These are phyloP conservation scores for Fragaria iinumae DNA, from an alignment of 306 rosid species.

Conservation along the genomic window DNA sequence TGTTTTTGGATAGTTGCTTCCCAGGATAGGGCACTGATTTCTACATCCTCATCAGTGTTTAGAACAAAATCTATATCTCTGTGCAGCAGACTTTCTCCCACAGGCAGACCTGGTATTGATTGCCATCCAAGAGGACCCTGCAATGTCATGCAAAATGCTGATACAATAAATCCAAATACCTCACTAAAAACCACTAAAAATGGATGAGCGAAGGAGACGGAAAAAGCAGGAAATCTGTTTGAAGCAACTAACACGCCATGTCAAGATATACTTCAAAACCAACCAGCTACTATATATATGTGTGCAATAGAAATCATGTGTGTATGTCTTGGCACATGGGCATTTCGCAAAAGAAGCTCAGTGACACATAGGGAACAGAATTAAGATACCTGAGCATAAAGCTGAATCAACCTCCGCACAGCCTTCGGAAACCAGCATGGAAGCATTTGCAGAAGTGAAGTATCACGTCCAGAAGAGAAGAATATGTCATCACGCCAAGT, in stretches of 20 bases:
- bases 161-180: slow-evolving; percentile 6
- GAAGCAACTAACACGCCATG: slow-evolving; percentile 1
- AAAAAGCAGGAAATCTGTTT: not conserved
- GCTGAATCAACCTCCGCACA: slow-evolving; percentile 76
- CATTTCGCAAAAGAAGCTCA: not conserved
- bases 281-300: not conserved
- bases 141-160: slow-evolving; percentile 38
- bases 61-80: slow-evolving; percentile 67
- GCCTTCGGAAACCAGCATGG: slow-evolving; percentile 96
- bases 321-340: not conserved
- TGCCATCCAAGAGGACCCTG: slow-evolving; percentile 99
- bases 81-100: slow-evolving; percentile 57
- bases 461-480: slow-evolving; percentile 82
- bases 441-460: slow-evolving; percentile 91
- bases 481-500: slow-evolving; percentile 82
- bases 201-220: not conserved
- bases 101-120: slow-evolving; percentile 62
- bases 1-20: slow-evolving; percentile 91
- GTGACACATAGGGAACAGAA: slow-evolving; percentile 17
- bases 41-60: slow-evolving; percentile 61
- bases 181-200: slow-evolving; percentile 4
- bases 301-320: not conserved
- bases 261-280: not conserved
- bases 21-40: slow-evolving; percentile 81
- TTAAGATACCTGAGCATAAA: slow-evolving; percentile 77